A percentile compares a stretch with the other conserved stretches of the same genome.
Conservation (phyloP, 2,329 filamentous ascomycete genomes). For the Fusarium hainanense region DNA sequence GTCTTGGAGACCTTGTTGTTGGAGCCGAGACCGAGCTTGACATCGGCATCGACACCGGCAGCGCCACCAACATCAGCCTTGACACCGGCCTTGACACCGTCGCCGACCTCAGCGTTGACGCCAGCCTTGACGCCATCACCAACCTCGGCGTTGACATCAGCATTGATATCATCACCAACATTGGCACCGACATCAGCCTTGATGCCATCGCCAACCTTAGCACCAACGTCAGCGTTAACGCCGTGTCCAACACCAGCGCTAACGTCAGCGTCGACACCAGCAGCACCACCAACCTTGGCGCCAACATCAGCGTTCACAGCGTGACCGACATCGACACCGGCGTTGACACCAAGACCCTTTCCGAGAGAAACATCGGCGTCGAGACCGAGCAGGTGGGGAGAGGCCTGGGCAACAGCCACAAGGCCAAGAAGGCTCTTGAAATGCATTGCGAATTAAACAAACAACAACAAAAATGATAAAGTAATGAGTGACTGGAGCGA, state of each 20-base stretch:
- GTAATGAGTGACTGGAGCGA: conserved; percentile 41
- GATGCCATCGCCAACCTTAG: neutral
- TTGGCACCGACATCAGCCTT: neutral
- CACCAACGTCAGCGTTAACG: neutral
- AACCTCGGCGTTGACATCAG: neutral
- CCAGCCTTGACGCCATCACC: neutral
- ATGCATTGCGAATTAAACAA: conserved; percentile 21
- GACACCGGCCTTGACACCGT: neutral
- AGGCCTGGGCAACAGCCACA: conserved; percentile 35
- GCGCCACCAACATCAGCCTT: neutral
- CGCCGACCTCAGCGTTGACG: neutral
- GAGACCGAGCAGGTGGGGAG: conserved; percentile 27
- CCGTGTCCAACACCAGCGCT: neutral
- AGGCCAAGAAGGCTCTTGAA: conserved; percentile 36
- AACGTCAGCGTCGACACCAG: neutral
- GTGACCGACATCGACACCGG: neutral
- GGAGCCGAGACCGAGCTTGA: neutral
- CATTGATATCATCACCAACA: neutral
- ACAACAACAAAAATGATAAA: conserved; percentile 23
- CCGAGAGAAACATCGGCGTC: conserved; percentile 7
- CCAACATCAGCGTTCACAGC: neutral
- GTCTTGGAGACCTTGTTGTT: neutral
- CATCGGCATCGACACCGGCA: neutral
- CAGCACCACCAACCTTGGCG: neutral
- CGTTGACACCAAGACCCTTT: neutral